A percentile compares a stretch with the other conserved stretches of the same genome.
Conservation (phyloP, 768 basidiomycete species). For the Cyclocybe aegerita region DNA sequence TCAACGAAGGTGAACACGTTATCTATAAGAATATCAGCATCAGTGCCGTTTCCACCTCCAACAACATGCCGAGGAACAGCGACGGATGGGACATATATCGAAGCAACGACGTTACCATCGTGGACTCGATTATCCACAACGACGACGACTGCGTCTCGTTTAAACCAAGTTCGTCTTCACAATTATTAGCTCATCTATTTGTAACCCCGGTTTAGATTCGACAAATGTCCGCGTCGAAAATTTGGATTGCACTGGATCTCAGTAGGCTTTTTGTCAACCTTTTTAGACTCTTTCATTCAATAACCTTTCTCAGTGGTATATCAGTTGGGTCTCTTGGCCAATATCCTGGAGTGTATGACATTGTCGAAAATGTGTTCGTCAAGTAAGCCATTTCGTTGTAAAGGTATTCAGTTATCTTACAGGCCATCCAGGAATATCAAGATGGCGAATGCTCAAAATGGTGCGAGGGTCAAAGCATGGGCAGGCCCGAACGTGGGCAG, state of each 20-base stretch:
- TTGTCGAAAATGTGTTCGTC: constrained; percentile 59
- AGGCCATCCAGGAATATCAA: constrained; percentile 42
- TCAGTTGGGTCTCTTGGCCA: constrained; percentile 61
- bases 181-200: not conserved
- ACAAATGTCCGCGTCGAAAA: constrained; percentile 59
- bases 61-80: constrained; percentile 44
- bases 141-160: constrained; percentile 63
- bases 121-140: constrained; percentile 51
- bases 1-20: constrained; percentile 48
- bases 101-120: constrained; percentile 46
- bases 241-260: constrained; percentile 58
- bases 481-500: constrained; percentile 59
- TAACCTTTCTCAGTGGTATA: constrained; percentile 40
- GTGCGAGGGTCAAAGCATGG: constrained; percentile 69
- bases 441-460: constrained; percentile 65
- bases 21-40: constrained; percentile 47
- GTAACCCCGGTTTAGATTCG: constrained; percentile 30
- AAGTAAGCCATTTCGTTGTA: constrained; percentile 24
- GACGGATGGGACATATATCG: constrained; percentile 70
- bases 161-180: constrained; percentile 42
- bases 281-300: not conserved
- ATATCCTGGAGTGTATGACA: constrained; percentile 51
- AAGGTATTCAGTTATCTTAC: not conserved
- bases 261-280: constrained; percentile 32
- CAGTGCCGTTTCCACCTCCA: constrained; percentile 43